Conservation (phyloP, 139 green algal genomes). For the Chlamydomonas applanata region DNA sequence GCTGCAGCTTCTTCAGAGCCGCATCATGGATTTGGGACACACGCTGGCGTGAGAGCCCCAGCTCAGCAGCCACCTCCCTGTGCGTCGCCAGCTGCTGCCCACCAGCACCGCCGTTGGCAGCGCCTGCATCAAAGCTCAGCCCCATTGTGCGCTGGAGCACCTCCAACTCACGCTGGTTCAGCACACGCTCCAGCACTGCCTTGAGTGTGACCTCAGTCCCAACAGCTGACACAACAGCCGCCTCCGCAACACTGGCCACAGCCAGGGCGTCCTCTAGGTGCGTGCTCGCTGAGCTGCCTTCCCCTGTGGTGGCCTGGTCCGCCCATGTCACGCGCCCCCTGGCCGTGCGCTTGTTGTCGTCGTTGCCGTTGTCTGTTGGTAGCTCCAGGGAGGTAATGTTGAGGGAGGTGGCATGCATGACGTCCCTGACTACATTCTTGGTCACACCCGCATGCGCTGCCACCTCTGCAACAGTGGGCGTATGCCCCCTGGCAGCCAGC, state of each 20-base stretch:
- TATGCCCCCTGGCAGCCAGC: not conserved
- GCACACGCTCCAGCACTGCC: not conserved
- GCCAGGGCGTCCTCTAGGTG: not conserved
- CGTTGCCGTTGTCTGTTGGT: not conserved
- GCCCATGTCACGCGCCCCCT: not conserved
- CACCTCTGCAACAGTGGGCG: not conserved
- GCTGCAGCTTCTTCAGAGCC: not conserved
- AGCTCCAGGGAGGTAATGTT: not conserved
- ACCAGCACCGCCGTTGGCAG: not conserved
- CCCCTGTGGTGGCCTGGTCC: too few relatives aligned
- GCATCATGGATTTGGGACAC: not conserved
- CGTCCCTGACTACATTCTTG: too few relatives aligned
- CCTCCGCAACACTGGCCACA: not conserved
- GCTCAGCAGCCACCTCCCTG: not conserved
- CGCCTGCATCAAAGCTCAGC: not conserved
- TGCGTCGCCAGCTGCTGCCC: too few relatives aligned
- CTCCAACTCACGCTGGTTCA: not conserved
- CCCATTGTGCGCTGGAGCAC: slow-evolving; percentile 1
- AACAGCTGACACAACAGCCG: not conserved
- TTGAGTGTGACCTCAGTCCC: not conserved
- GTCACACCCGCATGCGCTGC: not conserved
- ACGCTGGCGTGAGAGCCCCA: not conserved
- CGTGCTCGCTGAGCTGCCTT: not conserved
- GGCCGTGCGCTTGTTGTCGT: not conserved
- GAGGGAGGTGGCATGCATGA: too few relatives aligned